Conservation (phyloP, 768 basidiomycete species). For the Boletus rubropictus region DNA sequence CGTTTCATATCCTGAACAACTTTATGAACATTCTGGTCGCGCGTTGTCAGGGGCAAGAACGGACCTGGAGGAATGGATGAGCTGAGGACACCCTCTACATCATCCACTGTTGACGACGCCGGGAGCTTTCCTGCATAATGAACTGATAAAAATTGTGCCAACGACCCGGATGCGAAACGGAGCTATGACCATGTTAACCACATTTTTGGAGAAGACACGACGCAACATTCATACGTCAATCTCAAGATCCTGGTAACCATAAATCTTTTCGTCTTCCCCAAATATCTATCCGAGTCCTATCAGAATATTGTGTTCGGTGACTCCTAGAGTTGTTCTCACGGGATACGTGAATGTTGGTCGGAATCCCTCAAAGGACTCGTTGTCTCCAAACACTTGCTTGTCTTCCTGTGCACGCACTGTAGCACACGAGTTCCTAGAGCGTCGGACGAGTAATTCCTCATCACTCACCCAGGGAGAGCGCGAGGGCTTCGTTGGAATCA, state of each 20-base stretch:
- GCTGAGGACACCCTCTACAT: constrained; percentile 72
- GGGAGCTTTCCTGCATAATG: constrained; percentile 62
- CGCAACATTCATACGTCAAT: constrained; percentile 62
- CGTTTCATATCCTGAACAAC: constrained; percentile 57
- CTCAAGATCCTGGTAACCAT: constrained; percentile 80
- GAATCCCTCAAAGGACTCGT: constrained; percentile 63
- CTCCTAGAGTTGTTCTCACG: constrained; percentile 39
- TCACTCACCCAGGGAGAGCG: constrained; percentile 62
- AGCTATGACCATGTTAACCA: constrained; percentile 42
- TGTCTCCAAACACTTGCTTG: constrained; percentile 47
- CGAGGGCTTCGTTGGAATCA: constrained; percentile 72
- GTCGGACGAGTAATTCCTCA: not conserved
- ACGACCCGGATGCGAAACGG: constrained; percentile 81
- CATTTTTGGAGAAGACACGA: not conserved
- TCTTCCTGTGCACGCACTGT: constrained; percentile 70
- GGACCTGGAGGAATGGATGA: constrained; percentile 73
- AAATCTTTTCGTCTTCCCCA: constrained; percentile 94
- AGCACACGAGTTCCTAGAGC: not conserved
- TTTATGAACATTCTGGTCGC: not conserved
- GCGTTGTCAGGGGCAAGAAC: not conserved
- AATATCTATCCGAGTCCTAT: constrained; percentile 56
- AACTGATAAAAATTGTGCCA: constrained; percentile 70
- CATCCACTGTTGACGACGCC: constrained; percentile 69
- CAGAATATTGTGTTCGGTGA: not conserved
- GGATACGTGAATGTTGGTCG: constrained; percentile 93